Percentiles rank a stretch among this genome's conserved stretches.
Conservation (phyloP, 371 early-diverging fungal genomes). For the Mortierella polycephala region DNA sequence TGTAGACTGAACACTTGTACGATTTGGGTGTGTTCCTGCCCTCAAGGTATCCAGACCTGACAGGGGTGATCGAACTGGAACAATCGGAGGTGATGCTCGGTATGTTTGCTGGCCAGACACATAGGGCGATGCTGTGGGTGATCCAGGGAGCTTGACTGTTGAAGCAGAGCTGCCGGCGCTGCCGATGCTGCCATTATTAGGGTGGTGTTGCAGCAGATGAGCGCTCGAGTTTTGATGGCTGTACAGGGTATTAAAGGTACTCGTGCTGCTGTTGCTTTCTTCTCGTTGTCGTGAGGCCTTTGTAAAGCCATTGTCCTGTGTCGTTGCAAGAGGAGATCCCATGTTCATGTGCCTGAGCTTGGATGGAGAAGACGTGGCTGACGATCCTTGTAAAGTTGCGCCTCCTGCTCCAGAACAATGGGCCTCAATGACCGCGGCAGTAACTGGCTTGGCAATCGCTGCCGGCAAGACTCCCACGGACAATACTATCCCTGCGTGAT, state of each 20-base stretch:
- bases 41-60: conserved; percentile 28
- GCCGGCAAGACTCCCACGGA: conserved; percentile 36
- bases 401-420: conserved; percentile 11
- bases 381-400: conserved; percentile 8
- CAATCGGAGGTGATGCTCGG: conserved; percentile 40
- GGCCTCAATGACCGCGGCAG: conserved; percentile 29
- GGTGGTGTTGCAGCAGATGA: conserved; percentile 28
- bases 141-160: conserved; percentile 44
- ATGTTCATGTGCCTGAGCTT: conserved; percentile 32
- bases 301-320: conserved; percentile 27
- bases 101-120: conserved; percentile 30
- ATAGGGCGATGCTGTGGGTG: conserved; percentile 35
- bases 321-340: conserved; percentile 32
- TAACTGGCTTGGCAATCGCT: conserved; percentile 30
- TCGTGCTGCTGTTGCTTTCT: conserved; percentile 33
- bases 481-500: conserved; percentile 31
- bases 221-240: conserved; percentile 49
- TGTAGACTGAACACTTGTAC: conserved; percentile 38
- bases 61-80: conserved; percentile 37
- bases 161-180: conserved; percentile 23
- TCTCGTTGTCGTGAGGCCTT: conserved; percentile 41
- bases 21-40: conserved; percentile 34
- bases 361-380: conserved; percentile 31
- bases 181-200: conserved; percentile 24
- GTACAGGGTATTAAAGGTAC: conserved; percentile 47